Evolutionary conservation across 1,284 basidiomycete genomes (phyloP), one percentile per base, ranked within the genome.

Genomic region (Sanghuangporus baumii): DNA sequence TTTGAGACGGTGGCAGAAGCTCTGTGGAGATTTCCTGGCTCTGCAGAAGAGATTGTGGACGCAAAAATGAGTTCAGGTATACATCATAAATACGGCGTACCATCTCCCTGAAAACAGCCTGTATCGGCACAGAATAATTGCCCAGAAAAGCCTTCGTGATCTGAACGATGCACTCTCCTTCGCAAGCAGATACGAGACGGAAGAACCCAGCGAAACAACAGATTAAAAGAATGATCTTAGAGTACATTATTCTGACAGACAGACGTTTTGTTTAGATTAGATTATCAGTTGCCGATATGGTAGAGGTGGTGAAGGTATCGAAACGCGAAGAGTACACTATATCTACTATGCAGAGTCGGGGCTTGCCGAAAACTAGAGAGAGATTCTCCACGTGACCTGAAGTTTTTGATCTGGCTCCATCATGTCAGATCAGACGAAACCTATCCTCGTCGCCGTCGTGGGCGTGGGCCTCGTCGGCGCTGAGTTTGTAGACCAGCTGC

Each of bases 401-500:
- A 20, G 16, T 56, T 56, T 56, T 40, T 6, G 23, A 20, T 26
- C 43, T 59, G 4, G 9, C 4, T 51, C 41, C 55, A 51, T 43
- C 40, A 62, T 62, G 61, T 16, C 55, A 20, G 11, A 43, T 1
- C 55, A 40, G 48, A n/a, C 20, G 5, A 40, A 52, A 16, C 47
- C 60, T 14, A 48, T 61, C n/a, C 37, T 62, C 60, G 84, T 96
- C 62, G 91, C 92, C 54, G 81, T 96, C 66, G 80, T 96, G 64
- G 94, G 94, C 65, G 82, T 93, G 51, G 94, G 94, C 12, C 88
- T 94, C 61, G 95, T 97, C 56, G 95, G 95, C 52, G 80, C 84
- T 51, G 91, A 94, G 72, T 85, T 96, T 69, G 81, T 96, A 71
- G 75, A 80, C 55, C 91, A 93, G 73, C 80, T 96, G n/a, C 81